Conservation (phyloP, 768 basidiomycete species). For the Lentinus brumalis region DNA sequence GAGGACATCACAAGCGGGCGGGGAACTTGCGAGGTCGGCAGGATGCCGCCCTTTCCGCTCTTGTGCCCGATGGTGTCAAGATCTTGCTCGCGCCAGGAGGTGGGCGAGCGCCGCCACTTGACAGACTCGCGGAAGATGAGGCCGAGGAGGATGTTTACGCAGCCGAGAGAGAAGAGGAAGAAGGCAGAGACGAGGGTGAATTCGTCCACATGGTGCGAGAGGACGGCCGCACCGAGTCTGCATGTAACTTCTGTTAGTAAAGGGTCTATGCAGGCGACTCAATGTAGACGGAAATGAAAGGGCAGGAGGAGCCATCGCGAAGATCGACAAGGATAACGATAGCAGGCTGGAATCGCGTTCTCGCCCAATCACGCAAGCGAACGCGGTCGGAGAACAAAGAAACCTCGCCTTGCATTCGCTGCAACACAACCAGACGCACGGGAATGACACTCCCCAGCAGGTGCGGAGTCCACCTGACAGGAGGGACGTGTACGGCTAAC, state of each 20-base stretch:
- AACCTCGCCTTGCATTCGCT: too few relatives aligned
- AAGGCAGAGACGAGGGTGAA: conserved; percentile 92
- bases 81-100: conserved; percentile 64
- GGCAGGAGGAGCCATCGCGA: not conserved
- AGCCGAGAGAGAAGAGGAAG: conserved; percentile 89
- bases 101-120: conserved; percentile 67
- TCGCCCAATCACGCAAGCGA: too few relatives aligned
- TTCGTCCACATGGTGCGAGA: conserved; percentile 70
- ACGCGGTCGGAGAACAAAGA: too few relatives aligned
- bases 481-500: not conserved
- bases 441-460: too few relatives aligned
- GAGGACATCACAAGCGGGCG: conserved; percentile 18
- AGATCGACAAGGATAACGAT: too few relatives aligned
- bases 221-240: conserved; percentile 57
- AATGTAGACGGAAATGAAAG: not conserved
- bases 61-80: conserved; percentile 34
- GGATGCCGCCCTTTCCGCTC: conserved; percentile 39
- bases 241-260: not conserved
- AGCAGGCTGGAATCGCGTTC: too few relatives aligned
- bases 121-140: conserved; percentile 74
- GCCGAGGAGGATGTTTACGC: conserved; percentile 73
- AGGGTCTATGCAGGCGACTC: not conserved
- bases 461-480: too few relatives aligned
- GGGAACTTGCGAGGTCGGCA: conserved; percentile 37
- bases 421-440: too few relatives aligned